phyloP scores from a whole-genome alignment of 2,329 filamentous ascomycete species.

The Xylariaceae sp. region DNA sequence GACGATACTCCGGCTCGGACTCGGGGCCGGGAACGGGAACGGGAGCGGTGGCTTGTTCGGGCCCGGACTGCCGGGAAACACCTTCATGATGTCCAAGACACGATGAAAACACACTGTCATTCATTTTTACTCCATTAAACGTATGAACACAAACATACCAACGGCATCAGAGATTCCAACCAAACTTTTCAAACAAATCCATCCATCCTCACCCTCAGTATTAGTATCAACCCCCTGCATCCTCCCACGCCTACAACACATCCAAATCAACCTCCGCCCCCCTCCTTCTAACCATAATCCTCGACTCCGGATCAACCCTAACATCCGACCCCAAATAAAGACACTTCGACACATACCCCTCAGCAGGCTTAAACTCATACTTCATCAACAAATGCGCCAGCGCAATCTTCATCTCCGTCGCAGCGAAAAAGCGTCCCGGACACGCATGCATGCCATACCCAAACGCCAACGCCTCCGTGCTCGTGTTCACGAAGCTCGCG shows the following conservation, averaged over 20 bases:
- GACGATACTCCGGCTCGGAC: no score
- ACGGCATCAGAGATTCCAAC: no score
- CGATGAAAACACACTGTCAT: no score
- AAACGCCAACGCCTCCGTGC: constrained; percentile 29
- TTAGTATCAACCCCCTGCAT: no score
- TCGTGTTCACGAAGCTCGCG: constrained; percentile 30
- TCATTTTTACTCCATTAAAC: no score
- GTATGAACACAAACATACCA: no score
- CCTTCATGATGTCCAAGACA: no score
- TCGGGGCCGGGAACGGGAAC: no score
- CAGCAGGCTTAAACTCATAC: constrained; percentile 22
- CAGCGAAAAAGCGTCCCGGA: constrained; percentile 31
- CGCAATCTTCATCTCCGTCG: constrained; percentile 33
- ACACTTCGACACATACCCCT: not conserved
- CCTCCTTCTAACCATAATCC: constrained; percentile 19
- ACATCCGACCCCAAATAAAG: constrained; percentile 8
- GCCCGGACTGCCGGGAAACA: not conserved
- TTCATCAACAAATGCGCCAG: constrained; percentile 24
- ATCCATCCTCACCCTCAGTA: no score
- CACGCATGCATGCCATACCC: constrained; percentile 35
- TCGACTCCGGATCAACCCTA: constrained; percentile 13
- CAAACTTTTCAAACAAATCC: no score
- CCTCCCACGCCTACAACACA: not conserved
- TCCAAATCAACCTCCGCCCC: constrained; percentile 20
- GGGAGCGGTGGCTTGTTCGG: not conserved